Conservation (phyloP, 768 basidiomycete genomes). For the Exidia glandulosa region DNA sequence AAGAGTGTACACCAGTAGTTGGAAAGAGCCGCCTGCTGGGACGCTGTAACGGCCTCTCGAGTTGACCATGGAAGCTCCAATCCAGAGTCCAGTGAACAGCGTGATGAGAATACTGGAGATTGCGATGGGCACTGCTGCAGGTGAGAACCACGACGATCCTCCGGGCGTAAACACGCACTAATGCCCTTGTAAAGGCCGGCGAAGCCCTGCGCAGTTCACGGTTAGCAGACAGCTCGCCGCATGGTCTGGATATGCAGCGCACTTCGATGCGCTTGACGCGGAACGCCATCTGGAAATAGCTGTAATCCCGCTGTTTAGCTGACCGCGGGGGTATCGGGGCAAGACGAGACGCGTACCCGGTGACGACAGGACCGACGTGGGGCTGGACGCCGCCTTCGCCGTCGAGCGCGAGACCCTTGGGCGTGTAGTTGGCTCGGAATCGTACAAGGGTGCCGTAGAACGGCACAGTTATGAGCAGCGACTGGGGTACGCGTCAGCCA, state of each 20-base stretch:
- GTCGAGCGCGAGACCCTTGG: slow-evolving; percentile 73
- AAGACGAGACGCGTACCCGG: slow-evolving; percentile 32
- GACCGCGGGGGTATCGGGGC: background rate
- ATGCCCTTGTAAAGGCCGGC: slow-evolving; percentile 73
- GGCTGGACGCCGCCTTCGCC: slow-evolving; percentile 64
- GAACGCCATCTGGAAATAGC: slow-evolving; percentile 49
- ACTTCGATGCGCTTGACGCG: slow-evolving; percentile 70
- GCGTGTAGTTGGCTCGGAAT: slow-evolving; percentile 70
- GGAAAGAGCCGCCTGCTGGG: slow-evolving; percentile 49
- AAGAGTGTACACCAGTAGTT: slow-evolving; percentile 52
- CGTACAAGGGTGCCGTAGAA: slow-evolving; percentile 4
- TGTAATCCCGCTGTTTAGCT: background rate
- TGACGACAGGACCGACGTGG: slow-evolving; percentile 62
- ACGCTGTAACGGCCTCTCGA: slow-evolving; percentile 49
- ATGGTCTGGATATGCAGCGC: slow-evolving; percentile 8
- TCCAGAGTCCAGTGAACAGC: slow-evolving; percentile 42
- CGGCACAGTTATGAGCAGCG: slow-evolving; percentile 2
- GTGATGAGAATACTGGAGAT: slow-evolving; percentile 44
- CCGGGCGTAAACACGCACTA: slow-evolving; percentile 28
- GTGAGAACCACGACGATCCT: slow-evolving; percentile 19
- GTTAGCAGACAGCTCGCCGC: background rate
- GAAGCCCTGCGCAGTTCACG: slow-evolving; percentile 37
- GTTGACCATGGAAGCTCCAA: slow-evolving; percentile 36
- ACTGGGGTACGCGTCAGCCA: background rate
- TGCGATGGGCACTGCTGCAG: slow-evolving; percentile 35